Evolutionary conservation across 2,329 filamentous ascomycete genomes (phyloP).

Genomic region (Aureobasidium pullulans): DNA sequence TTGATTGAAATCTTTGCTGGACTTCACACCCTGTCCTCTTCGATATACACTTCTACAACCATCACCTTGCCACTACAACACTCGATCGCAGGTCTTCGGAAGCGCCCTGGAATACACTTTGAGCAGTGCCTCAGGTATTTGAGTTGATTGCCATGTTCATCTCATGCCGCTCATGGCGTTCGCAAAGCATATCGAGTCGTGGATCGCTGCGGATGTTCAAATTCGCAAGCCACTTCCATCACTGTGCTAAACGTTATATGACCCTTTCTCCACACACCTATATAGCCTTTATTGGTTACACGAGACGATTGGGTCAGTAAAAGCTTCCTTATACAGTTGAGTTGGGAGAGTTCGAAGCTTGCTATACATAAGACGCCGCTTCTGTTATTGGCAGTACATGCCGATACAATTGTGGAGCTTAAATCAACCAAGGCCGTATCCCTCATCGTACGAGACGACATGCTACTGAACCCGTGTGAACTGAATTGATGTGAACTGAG

Average conservation of each 20-base stretch:
- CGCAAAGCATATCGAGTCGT: not conserved
- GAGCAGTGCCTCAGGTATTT: not conserved
- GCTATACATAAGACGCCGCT: too few species aligned
- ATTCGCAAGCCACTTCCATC: not conserved
- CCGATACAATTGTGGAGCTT: too few species aligned
- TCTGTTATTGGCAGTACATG: too few species aligned
- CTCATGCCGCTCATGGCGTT: not conserved
- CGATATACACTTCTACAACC: not conserved
- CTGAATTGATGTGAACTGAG: too few species aligned
- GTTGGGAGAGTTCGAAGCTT: too few species aligned
- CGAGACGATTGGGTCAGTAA: too few species aligned
- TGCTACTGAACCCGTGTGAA: too few species aligned
- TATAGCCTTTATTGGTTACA: too few species aligned
- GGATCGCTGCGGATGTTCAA: not conserved
- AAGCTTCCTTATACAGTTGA: too few species aligned
- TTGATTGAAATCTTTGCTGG: constrained; percentile 19
- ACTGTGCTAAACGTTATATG: not conserved
- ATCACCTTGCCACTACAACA: not conserved
- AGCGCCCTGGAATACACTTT: not conserved
- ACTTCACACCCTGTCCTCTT: not conserved
- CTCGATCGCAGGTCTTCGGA: not conserved
- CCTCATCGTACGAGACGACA: too few species aligned
- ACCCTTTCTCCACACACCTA: too few species aligned
- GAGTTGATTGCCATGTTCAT: not conserved
- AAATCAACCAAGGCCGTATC: too few species aligned